Evolutionary conservation across 179 eudicot genomes (phyloP).

Genomic region (Corrigiola litoralis): DNA sequence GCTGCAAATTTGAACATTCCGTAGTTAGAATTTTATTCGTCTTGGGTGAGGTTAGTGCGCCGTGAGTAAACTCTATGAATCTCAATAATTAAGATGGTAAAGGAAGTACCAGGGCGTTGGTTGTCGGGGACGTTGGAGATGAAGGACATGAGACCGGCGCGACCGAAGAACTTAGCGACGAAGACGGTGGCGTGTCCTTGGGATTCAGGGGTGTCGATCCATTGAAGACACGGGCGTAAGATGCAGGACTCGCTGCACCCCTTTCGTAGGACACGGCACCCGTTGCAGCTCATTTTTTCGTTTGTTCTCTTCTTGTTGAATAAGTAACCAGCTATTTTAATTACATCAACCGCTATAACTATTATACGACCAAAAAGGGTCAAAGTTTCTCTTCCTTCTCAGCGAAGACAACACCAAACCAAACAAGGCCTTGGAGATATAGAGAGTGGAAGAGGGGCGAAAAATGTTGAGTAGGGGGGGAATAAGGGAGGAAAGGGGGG

Average conservation of each 20-base stretch:
- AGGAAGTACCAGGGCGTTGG: constrained; percentile 57
- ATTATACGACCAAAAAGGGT: background rate
- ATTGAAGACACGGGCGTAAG: constrained; percentile 59
- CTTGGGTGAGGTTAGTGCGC: background rate
- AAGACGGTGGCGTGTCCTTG: constrained; percentile 85
- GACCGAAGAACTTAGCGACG: constrained; percentile 83
- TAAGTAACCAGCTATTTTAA: background rate
- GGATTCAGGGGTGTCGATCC: constrained; percentile 60
- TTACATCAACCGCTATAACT: background rate
- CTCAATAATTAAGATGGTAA: background rate
- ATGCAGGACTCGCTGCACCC: constrained; percentile 81
- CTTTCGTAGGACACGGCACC: constrained; percentile 71
- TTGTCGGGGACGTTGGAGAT: constrained; percentile 58
- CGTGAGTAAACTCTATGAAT: no score
- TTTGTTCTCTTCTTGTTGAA: constrained; percentile 10
- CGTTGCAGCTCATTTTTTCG: constrained; percentile 82
- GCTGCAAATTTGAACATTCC: constrained; percentile 31
- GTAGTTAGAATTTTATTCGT: background rate
- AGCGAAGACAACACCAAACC: background rate
- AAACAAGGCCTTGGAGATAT: constrained; percentile 6
- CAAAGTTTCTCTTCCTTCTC: background rate
- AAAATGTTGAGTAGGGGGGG: background rate
- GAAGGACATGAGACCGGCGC: constrained; percentile 73
- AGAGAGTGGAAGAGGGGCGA: background rate
- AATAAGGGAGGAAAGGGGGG: background rate